Percentiles rank a stretch among this genome's conserved stretches.
These are phyloP conservation scores for Metrosideros polymorpha DNA, from an alignment of 441 rosid species.

Conservation along the genomic window DNA sequence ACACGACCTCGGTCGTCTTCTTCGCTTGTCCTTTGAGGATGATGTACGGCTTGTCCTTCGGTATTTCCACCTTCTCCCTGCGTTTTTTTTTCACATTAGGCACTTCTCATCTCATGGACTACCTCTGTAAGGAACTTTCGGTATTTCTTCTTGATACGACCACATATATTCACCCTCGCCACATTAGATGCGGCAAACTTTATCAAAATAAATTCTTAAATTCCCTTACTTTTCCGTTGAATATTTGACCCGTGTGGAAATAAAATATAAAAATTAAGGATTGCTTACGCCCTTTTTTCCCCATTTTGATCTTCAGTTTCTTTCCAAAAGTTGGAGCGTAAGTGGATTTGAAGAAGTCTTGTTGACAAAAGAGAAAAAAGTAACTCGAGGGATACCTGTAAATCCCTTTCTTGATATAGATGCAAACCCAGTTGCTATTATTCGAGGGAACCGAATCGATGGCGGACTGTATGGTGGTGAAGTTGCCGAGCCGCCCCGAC, in stretches of 20 bases:
- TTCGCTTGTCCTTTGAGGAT: conserved; percentile 45
- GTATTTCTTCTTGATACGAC: neutral
- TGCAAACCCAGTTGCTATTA: conserved; percentile 45
- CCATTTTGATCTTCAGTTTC: neutral
- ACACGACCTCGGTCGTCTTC: conserved; percentile 38
- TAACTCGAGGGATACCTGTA: conserved; percentile 27
- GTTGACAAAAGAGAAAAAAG: neutral
- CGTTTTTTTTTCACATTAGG: neutral
- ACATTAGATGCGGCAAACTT: neutral
- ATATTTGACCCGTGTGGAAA: neutral
- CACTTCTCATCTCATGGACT: neutral
- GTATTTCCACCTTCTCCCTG: conserved; percentile 70
- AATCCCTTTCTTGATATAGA: conserved; percentile 35
- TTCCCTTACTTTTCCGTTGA: neutral
- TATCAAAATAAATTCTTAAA: no score
- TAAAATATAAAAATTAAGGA: neutral
- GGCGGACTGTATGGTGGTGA: conserved; percentile 50
- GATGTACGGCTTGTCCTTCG: conserved; percentile 48
- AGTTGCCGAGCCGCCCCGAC: conserved; percentile 35
- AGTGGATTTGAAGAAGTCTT: neutral
- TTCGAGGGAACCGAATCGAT: conserved; percentile 41
- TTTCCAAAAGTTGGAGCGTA: neutral
- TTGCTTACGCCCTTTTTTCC: neutral
- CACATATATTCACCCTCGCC: neutral
- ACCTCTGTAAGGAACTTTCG: neutral